Conservation (phyloP, 176 grass and related monocot genomes). For the Typha latifolia region DNA sequence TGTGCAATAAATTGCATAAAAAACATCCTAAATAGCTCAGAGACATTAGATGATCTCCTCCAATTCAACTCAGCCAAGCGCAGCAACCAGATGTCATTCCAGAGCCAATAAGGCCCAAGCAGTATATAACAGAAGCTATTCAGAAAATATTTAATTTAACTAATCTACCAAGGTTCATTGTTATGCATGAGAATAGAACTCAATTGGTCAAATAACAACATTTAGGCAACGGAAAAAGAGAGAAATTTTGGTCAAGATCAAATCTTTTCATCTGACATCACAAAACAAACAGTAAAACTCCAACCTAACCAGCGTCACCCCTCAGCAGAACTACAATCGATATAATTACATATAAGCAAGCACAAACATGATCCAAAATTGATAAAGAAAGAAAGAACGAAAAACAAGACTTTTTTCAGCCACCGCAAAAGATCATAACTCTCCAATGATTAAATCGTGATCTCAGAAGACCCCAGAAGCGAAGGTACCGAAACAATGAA, state of each 20-base stretch:
- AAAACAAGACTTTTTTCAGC: too few species aligned
- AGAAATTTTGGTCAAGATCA: neutral
- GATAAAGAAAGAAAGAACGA: too few species aligned
- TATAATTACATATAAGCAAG: too few species aligned
- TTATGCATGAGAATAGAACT: neutral
- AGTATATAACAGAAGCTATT: neutral
- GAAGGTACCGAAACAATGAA: neutral
- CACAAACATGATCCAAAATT: too few species aligned
- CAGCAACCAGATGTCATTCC: neutral
- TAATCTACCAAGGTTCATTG: neutral
- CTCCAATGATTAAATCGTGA: too few species aligned
- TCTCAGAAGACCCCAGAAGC: too few species aligned
- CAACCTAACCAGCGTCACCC: too few species aligned
- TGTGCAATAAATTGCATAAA: neutral
- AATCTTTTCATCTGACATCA: neutral
- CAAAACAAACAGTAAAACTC: neutral
- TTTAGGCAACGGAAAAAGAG: neutral
- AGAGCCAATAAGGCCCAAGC: neutral
- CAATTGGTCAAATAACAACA: neutral
- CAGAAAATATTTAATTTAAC: neutral
- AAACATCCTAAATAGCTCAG: neutral
- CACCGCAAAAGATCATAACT: too few species aligned
- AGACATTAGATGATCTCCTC: neutral
- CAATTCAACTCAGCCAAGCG: neutral
- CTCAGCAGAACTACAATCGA: too few species aligned